phyloP scores from a whole-genome alignment of 352 stramenopile genomes.

The Aphanomyces cochlioides region DNA sequence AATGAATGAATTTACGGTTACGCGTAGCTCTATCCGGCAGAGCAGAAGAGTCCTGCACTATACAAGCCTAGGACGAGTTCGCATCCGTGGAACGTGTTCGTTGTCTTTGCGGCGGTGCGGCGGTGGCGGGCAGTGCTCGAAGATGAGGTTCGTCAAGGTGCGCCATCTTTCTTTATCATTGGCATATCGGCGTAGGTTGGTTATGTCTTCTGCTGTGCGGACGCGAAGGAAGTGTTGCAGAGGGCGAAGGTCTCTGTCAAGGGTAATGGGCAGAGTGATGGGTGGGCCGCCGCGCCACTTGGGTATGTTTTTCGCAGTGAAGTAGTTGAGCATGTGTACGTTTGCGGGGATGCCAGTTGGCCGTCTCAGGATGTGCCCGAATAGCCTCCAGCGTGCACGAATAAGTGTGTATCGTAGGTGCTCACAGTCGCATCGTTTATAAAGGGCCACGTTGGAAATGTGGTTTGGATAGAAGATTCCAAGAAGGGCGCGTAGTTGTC shows the following conservation, averaged over 20 bases:
- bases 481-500: not conserved
- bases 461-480: conserved; percentile 4
- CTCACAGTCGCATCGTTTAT: not conserved
- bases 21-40: conserved; percentile 10
- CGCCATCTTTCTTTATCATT: conserved; percentile 1
- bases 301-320: not conserved
- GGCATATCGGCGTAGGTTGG: not conserved
- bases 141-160: not conserved
- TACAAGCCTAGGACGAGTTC: conserved; percentile 7
- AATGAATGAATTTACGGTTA: conserved; percentile 21
- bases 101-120: not conserved
- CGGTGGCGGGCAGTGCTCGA: conserved; percentile 3
- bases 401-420: not conserved
- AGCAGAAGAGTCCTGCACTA: not conserved
- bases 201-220: not conserved
- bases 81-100: conserved; percentile 15
- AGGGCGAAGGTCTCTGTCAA: not conserved
- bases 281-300: not conserved
- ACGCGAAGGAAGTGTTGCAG: conserved; percentile 11
- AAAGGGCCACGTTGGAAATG: not conserved
- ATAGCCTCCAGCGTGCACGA: not conserved
- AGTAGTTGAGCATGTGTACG: conserved; percentile 4
- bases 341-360: not conserved
- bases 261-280: not conserved
- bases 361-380: conserved; percentile 6